These are phyloP conservation scores for Cystoderma amianthinum DNA, from an alignment of 768 basidiomycete species.

Conservation along the genomic window DNA sequence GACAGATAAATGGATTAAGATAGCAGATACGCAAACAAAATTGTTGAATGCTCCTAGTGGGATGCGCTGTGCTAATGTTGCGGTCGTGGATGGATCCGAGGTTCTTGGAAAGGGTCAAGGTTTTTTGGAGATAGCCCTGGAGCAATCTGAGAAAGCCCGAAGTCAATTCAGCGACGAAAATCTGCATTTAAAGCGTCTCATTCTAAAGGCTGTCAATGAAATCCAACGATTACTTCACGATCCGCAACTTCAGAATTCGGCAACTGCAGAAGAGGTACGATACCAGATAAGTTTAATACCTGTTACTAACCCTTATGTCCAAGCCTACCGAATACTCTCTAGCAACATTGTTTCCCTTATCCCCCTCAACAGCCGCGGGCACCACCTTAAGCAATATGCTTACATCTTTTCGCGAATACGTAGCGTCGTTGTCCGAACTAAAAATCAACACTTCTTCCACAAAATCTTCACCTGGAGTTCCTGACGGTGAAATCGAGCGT, in stretches of 20 bases:
- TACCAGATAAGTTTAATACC: slow-evolving; percentile 3
- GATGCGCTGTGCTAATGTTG: slow-evolving; percentile 45
- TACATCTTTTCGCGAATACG: slow-evolving; percentile 27
- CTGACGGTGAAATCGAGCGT: slow-evolving; percentile 38
- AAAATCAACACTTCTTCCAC: slow-evolving; percentile 11
- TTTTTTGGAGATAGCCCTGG: slow-evolving; percentile 60
- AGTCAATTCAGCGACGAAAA: slow-evolving; percentile 61
- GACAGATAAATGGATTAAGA: slow-evolving; percentile 66
- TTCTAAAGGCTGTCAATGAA: slow-evolving; percentile 61
- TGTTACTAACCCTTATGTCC: slow-evolving; percentile 6
- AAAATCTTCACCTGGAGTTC: slow-evolving; percentile 10
- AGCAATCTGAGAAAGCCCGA: slow-evolving; percentile 66
- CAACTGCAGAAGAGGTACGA: slow-evolving; percentile 40
- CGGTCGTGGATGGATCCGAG: slow-evolving; percentile 36
- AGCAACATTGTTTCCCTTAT: slow-evolving; percentile 46
- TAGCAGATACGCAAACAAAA: slow-evolving; percentile 64
- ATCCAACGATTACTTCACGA: slow-evolving; percentile 49
- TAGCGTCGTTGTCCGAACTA: slow-evolving; percentile 21
- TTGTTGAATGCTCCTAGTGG: slow-evolving; percentile 42
- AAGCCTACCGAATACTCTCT: slow-evolving; percentile 40
- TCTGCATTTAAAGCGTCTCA: slow-evolving; percentile 45
- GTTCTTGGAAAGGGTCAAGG: slow-evolving; percentile 42
- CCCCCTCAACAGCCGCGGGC: slow-evolving; percentile 40
- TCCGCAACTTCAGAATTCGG: slow-evolving; percentile 28
- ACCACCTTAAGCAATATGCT: slow-evolving; percentile 41